Evolutionary conservation across 2,329 filamentous ascomycete species (phyloP).

Genomic region (Stagonosporopsis vannaccii): DNA sequence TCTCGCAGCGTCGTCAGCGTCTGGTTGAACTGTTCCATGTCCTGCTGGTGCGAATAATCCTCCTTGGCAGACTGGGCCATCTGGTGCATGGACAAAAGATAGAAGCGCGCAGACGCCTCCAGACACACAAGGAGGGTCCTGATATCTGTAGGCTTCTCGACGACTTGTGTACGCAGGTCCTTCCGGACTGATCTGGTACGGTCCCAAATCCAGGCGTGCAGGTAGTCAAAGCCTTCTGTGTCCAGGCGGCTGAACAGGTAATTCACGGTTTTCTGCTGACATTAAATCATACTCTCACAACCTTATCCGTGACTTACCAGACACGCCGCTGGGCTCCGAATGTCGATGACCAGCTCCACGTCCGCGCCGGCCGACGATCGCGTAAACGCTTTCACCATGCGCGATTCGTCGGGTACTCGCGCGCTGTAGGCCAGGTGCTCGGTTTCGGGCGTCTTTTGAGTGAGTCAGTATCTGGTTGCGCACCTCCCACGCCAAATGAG

Average conservation of each 20-base stretch:
- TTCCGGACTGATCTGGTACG: conserved; percentile 70
- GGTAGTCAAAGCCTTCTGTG: conserved; percentile 54
- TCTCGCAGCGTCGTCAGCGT: conserved; percentile 67
- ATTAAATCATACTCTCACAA: conserved; percentile 26
- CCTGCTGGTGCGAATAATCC: conserved; percentile 61
- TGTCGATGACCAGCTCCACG: conserved; percentile 68
- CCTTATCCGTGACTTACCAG: conserved; percentile 37
- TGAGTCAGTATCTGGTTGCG: conserved; percentile 4
- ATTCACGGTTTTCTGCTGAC: conserved; percentile 50
- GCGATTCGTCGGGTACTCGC: conserved; percentile 56
- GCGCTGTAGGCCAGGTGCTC: conserved; percentile 42
- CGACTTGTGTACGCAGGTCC: conserved; percentile 69
- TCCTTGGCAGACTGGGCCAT: conserved; percentile 55
- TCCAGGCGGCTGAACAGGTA: conserved; percentile 59
- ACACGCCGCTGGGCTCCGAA: conserved; percentile 62
- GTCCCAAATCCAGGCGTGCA: conserved; percentile 72
- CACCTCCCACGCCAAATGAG: not conserved
- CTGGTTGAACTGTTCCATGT: conserved; percentile 69
- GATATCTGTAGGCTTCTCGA: conserved; percentile 62
- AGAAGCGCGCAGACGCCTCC: conserved; percentile 69
- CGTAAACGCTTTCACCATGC: conserved; percentile 71
- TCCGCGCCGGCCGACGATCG: conserved; percentile 69
- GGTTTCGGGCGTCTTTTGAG: conserved; percentile 37
- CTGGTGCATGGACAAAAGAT: conserved; percentile 68
- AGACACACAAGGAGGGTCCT: conserved; percentile 65